phyloP scores from a whole-genome alignment of 2,329 filamentous ascomycete species.

The Chrysoporthe deuterocubensis region DNA sequence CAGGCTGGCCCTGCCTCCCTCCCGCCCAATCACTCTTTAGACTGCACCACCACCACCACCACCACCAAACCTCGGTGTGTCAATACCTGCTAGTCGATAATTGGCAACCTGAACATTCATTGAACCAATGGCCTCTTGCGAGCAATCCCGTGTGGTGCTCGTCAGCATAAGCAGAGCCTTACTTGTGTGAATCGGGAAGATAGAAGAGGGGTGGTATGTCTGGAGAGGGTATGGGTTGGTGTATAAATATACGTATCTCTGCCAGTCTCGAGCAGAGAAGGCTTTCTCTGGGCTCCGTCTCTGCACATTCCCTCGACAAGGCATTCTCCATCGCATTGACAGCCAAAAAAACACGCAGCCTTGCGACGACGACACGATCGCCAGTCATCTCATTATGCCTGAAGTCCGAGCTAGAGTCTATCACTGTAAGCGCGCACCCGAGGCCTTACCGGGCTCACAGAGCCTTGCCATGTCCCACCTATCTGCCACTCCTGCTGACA shows the following conservation, averaged over 20 bases:
- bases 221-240: neutral
- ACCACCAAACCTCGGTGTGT: neutral
- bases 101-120: neutral
- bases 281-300: neutral
- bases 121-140: neutral
- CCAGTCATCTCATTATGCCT: neutral
- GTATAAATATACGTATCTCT: neutral
- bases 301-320: neutral
- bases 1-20: neutral
- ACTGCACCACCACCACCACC: neutral
- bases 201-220: neutral
- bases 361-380: neutral
- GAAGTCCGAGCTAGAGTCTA: too few species aligned
- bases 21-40: neutral
- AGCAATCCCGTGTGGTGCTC: neutral
- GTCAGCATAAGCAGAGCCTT: neutral
- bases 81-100: neutral
- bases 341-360: neutral
- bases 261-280: neutral
- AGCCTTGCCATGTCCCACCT: neutral
- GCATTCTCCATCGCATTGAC: neutral
- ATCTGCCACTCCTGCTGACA: neutral
- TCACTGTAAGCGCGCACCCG: neutral
- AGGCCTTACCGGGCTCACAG: neutral
- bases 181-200: neutral